These are phyloP conservation scores for Penicillium lagena DNA, from an alignment of 495 filamentous ascomycete genomes.

Conservation along the genomic window DNA sequence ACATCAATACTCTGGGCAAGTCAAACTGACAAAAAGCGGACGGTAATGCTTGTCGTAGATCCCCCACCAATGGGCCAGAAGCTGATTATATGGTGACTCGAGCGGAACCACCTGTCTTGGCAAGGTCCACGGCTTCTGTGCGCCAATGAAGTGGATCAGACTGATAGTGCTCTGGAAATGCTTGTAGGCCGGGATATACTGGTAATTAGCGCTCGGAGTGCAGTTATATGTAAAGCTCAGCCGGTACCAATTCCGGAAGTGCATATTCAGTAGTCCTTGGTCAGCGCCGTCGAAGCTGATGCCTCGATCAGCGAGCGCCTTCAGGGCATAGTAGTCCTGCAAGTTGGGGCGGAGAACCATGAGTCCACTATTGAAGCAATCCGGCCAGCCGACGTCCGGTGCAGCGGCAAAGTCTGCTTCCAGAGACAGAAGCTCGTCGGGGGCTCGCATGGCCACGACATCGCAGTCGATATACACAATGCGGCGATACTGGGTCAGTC, in stretches of 20 bases:
- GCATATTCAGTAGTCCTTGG: conserved; percentile 91
- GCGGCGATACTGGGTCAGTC: conserved; percentile 78
- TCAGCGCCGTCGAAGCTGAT: conserved; percentile 97
- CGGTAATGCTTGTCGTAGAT: conserved; percentile 83
- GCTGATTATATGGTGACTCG: conserved; percentile 68
- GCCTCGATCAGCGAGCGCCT: conserved; percentile 73
- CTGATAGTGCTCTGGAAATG: conserved; percentile 85
- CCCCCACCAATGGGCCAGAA: conserved; percentile 82
- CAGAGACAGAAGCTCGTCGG: conserved; percentile 85
- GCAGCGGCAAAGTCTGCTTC: conserved; percentile 76
- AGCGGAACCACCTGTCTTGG: conserved; percentile 53
- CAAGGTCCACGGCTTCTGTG: conserved; percentile 81
- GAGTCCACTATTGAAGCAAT: conserved; percentile 94
- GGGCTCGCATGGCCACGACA: conserved; percentile 75
- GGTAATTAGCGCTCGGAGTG: conserved; percentile 89
- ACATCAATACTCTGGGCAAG: neutral
- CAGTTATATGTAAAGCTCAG: conserved; percentile 96
- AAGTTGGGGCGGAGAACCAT: conserved; percentile 86
- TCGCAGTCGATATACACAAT: conserved; percentile 94
- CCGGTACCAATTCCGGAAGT: conserved; percentile 82
- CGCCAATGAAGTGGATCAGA: conserved; percentile 88
- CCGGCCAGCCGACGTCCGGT: conserved; percentile 96
- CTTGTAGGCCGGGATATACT: conserved; percentile 89
- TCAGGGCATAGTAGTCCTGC: conserved; percentile 79
- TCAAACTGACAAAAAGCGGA: conserved; percentile 20